These are phyloP conservation scores for Saturnispora gosingensis DNA, from an alignment of 805 yeast genomes.

Conservation along the genomic window DNA sequence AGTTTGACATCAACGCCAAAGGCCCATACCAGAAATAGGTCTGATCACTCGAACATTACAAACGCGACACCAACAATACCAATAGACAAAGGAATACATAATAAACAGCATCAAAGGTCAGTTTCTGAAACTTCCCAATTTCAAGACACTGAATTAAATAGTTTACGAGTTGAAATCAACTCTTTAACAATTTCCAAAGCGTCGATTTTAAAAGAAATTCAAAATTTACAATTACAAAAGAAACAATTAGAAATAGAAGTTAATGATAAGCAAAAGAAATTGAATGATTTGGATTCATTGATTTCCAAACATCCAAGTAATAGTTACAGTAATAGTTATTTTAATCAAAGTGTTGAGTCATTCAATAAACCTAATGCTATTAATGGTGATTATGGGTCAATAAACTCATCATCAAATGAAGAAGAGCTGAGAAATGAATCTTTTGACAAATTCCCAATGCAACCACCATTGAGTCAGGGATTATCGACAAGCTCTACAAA, in stretches of 20 bases:
- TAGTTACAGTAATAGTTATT: background rate
- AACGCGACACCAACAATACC: conserved; percentile 39
- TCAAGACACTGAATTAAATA: conserved; percentile 33
- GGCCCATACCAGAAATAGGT: conserved; percentile 18
- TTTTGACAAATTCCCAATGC: conserved; percentile 1
- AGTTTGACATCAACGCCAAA: background rate
- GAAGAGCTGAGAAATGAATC: background rate
- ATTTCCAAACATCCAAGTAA: conserved; percentile 5
- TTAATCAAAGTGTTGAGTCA: conserved; percentile 7
- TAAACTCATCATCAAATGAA: conserved; percentile 8
- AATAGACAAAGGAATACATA: conserved; percentile 9
- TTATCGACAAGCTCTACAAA: conserved; percentile 6
- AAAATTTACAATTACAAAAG: conserved; percentile 39
- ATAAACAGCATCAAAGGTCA: conserved; percentile 34
- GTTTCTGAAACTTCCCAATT: conserved; percentile 35
- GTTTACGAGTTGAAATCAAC: conserved; percentile 32
- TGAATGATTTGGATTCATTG: conserved; percentile 13
- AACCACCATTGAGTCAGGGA: background rate
- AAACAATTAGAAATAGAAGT: conserved; percentile 40
- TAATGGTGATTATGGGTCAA: background rate
- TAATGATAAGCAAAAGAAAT: conserved; percentile 12
- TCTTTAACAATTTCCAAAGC: conserved; percentile 34
- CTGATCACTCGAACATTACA: conserved; percentile 27
- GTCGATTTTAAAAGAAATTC: conserved; percentile 40
- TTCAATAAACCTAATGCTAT: background rate